Percentiles rank a stretch among this genome's conserved stretches.
Evolutionary conservation across 2,329 filamentous ascomycete species (phyloP).

Genomic region (Xylaria sp.): DNA sequence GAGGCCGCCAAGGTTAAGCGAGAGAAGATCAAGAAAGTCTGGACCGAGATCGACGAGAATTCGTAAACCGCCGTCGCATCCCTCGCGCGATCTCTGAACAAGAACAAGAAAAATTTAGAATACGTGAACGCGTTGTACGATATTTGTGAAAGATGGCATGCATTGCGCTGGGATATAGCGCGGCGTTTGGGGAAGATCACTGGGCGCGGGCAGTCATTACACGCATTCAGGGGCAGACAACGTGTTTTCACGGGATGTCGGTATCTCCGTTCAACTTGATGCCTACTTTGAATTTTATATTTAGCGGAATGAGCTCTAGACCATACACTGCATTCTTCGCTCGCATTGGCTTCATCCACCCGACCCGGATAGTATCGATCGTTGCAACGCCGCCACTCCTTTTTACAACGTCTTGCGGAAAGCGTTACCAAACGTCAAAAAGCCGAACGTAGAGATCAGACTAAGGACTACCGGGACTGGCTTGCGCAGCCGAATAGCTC

Average conservation of each 20-base stretch:
- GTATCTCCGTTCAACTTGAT: constrained; percentile 16
- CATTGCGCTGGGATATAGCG: constrained; percentile 23
- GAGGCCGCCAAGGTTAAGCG: constrained; percentile 75
- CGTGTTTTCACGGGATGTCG: not conserved
- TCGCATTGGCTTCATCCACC: not conserved
- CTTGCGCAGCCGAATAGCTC: constrained; percentile 86
- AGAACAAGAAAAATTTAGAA: not conserved
- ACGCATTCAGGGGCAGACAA: constrained; percentile 3
- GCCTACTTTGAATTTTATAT: constrained; percentile 8
- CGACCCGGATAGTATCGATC: not conserved
- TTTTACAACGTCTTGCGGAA: constrained; percentile 58
- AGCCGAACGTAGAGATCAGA: constrained; percentile 79
- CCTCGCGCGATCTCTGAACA: not conserved
- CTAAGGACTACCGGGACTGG: constrained; percentile 85
- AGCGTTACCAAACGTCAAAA: constrained; percentile 82
- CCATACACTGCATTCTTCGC: not conserved
- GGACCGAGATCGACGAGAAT: constrained; percentile 81
- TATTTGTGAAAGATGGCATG: constrained; percentile 16
- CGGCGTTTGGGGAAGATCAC: constrained; percentile 37
- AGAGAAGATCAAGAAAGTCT: constrained; percentile 78
- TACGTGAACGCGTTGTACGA: constrained; percentile 29
- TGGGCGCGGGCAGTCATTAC: constrained; percentile 8
- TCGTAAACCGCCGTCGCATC: constrained; percentile 54
- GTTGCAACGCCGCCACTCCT: not conserved
- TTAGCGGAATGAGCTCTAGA: constrained; percentile 12